Percentiles rank a stretch among this genome's conserved stretches.
phyloP scores from a whole-genome alignment of 1,284 basidiomycete species.

The Cryptococcus sp. region DNA sequence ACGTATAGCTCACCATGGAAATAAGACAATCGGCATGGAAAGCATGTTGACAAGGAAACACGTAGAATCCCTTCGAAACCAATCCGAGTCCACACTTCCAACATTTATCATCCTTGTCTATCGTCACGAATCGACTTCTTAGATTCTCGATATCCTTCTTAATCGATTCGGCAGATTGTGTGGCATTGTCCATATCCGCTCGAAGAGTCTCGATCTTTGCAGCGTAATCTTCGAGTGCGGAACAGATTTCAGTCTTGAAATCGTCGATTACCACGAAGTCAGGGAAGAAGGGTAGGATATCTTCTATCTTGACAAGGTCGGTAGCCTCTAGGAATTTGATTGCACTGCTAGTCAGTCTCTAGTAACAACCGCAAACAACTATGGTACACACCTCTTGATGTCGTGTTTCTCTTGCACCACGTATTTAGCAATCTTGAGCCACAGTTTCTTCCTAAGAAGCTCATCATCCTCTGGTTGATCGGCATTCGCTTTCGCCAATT shows the following conservation, averaged over 20 bases:
- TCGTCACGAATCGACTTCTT: constrained; percentile 85
- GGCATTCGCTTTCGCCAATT: constrained; percentile 87
- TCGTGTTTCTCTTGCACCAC: constrained; percentile 97
- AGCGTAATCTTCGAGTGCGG: constrained; percentile 90
- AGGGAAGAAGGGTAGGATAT: constrained; percentile 98
- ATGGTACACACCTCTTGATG: constrained; percentile 77
- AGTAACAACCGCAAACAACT: not conserved
- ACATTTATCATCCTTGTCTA: constrained; percentile 84
- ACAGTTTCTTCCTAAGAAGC: constrained; percentile 83
- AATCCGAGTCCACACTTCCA: constrained; percentile 71
- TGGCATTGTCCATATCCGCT: constrained; percentile 93
- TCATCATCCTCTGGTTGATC: constrained; percentile 89
- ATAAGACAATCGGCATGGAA: constrained; percentile 96
- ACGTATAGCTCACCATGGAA: constrained; percentile 61
- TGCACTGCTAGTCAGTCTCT: constrained; percentile 57
- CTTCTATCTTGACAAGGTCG: constrained; percentile 93
- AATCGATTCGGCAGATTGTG: constrained; percentile 85
- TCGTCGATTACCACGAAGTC: constrained; percentile 99
- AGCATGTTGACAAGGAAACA: constrained; percentile 94
- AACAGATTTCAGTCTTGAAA: constrained; percentile 98
- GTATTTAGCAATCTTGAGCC: constrained; percentile 95
- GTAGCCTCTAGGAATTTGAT: constrained; percentile 95
- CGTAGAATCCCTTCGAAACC: constrained; percentile 88
- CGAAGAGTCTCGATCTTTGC: constrained; percentile 86
- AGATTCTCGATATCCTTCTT: constrained; percentile 83